Conservation (phyloP, 345 rosid genomes). For the Dipteronia sinensis region DNA sequence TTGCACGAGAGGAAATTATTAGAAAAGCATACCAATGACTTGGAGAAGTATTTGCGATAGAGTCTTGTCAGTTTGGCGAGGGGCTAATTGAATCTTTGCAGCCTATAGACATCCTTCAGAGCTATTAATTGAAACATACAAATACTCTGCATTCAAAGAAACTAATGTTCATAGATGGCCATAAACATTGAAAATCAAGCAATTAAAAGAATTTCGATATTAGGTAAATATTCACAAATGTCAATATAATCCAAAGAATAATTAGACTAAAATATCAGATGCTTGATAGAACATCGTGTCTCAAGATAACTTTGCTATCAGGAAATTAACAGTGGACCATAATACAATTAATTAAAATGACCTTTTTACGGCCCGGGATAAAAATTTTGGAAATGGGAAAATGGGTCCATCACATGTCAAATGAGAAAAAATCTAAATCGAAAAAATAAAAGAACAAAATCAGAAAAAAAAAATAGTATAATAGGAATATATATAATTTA, state of each 20-base stretch:
- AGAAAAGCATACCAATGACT: constrained; percentile 70
- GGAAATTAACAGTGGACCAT: neutral
- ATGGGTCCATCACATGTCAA: too few species aligned
- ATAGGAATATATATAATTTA: too few species aligned
- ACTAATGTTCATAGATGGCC: neutral
- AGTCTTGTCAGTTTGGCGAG: constrained; percentile 59
- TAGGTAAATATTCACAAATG: neutral
- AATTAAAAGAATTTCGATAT: neutral
- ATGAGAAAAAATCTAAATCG: too few species aligned
- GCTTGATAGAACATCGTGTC: neutral
- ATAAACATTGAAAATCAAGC: constrained; percentile 7
- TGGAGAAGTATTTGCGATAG: constrained; percentile 76
- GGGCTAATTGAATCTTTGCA: constrained; percentile 58
- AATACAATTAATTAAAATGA: neutral
- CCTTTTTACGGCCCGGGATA: too few species aligned
- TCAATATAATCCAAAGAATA: neutral
- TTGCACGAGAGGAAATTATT: neutral
- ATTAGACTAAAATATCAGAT: neutral
- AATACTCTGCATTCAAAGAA: neutral
- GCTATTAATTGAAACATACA: constrained; percentile 16
- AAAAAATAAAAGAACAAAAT: too few species aligned
- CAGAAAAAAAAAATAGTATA: too few species aligned
- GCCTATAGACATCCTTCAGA: constrained; percentile 43
- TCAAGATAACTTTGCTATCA: neutral
- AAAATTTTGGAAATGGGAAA: too few species aligned